Evolutionary conservation across 1,284 basidiomycete species (phyloP), one percentile per base, ranked within the genome.

Genomic region (Ceratobasidium sp.): DNA sequence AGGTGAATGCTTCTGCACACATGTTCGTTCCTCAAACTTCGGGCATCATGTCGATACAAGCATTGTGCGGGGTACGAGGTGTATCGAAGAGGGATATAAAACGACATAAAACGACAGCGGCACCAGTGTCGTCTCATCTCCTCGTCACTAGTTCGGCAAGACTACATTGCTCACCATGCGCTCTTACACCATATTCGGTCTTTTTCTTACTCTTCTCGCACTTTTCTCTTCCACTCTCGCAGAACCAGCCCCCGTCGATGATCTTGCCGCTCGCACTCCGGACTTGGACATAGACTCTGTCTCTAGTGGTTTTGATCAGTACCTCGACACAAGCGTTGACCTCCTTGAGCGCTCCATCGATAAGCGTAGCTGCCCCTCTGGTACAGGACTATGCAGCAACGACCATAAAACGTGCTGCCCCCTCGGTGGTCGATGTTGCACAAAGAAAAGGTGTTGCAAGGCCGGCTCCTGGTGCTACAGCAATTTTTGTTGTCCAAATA

Each of bases 331-430:
- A 45, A 15, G 13, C 45, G 4, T 66, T 28, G 31, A 31, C 28
- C 23, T 20, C 17, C 31, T 53, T 33, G n/a, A 13, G 13, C 5
- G 8, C 10, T 13, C 35, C 33, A 37, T n/a, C 49, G 45, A 39
- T 39, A 51, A 66, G 47, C 15, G 15, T 31, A 51, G 47, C 28
- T 66, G 64, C 64, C 64, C 64, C 15, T 20, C 31, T 6, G 47
- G 47, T 23, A 66, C 47, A 6, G 64, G 47, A 3, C 8, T 51
- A 28, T 66, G 64, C 47, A n/a, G 28, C 47, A 31, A 42, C 15
- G 64, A 66, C 39, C 28, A 35, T 20, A 51, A 51, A 4, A 42
- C n/a, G 28, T 73, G 68, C 42, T 73, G 68, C 42, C 56, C 68
- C 23, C 20, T 51, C 17, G 68, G 68, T 20, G 68, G 68, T 11